Conservation (phyloP, 129 eudicot species). For the Artemisia argyi region DNA sequence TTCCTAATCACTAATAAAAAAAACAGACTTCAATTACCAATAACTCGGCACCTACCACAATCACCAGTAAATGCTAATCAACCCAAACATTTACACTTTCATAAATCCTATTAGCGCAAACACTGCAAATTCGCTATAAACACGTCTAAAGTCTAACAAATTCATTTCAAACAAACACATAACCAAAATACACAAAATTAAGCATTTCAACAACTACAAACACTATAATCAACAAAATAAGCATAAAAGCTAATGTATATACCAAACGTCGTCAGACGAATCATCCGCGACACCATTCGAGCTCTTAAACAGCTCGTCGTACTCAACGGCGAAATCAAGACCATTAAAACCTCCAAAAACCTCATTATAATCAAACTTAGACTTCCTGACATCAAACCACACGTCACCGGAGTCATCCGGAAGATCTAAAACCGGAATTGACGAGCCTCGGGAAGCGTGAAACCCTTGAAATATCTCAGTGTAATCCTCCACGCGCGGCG, state of each 20-base stretch:
- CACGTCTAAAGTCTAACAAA: constrained; percentile 16
- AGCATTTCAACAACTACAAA: neutral
- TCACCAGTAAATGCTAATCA: constrained; percentile 9
- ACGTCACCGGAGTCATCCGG: constrained; percentile 48
- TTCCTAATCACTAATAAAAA: constrained; percentile 4
- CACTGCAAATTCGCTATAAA: constrained; percentile 20
- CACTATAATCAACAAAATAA: neutral
- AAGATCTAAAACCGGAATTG: constrained; percentile 86
- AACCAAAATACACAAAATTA: neutral
- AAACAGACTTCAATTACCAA: constrained; percentile 14
- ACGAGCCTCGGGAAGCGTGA: constrained; percentile 73
- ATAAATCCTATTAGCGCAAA: neutral
- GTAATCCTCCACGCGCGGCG: constrained; percentile 89
- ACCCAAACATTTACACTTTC: no score
- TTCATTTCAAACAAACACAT: neutral
- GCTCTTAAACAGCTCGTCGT: constrained; percentile 50
- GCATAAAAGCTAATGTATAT: constrained; percentile 9
- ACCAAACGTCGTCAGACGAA: constrained; percentile 83
- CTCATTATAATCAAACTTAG: constrained; percentile 61
- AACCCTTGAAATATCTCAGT: constrained; percentile 83
- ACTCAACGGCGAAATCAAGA: constrained; percentile 54
- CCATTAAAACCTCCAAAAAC: constrained; percentile 63
- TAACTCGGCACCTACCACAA: constrained; percentile 29
- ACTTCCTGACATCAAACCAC: constrained; percentile 49
- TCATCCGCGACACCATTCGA: constrained; percentile 38